Base-by-base conservation (phyloP, 2,329 filamentous ascomycete genomes). In the Alternaria consortialis region DNA sequence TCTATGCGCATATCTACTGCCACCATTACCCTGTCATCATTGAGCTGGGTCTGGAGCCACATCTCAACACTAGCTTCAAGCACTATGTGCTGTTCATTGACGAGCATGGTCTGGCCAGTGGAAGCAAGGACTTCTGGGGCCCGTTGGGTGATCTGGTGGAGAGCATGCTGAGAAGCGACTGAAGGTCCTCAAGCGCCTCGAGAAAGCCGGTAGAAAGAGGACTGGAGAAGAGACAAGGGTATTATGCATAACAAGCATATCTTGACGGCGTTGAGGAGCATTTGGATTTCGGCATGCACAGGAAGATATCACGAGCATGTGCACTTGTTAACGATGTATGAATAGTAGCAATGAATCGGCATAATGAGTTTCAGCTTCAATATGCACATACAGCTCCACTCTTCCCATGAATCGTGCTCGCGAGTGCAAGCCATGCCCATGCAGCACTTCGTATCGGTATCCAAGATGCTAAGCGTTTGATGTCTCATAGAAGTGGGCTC, bases 11-110 rank as follows among this genome's bases (percentile, higher is more conserved):
- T 80, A 88, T 99, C 63, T 99, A 99, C 84, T 97, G 97, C 87
- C 92, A 94, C 58, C 95, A 99, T 80, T 99, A 99, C 82, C 94
- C 94, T 36, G 94, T 99, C 68, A 91, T 99, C 70, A 91, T 96
- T 60, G 93, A 97, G 78, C 87, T 99, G 39, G 95, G 95, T 23
- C 87, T 99, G 60, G 95, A 99, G 81, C 94, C 96, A 44, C 95
- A 99, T 80, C 87, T 99, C 68, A 99, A 99, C 82, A 99, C 95
- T 13, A 97, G 93, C 82, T 99, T 99, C 88, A 99, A 99, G 86
- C 95, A 99, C 81, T 99, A 98, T 76, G 95, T 99, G 64, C 87
- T 99, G 60, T 99, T 99, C 81, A 93, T 99, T 70, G 94, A 99
- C 79, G 96, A 99, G 85, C 95, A 98, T 81, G 89, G 88, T 69